These are phyloP conservation scores for Penicillium soppii DNA, from an alignment of 495 filamentous ascomycete genomes.

Conservation along the genomic window DNA sequence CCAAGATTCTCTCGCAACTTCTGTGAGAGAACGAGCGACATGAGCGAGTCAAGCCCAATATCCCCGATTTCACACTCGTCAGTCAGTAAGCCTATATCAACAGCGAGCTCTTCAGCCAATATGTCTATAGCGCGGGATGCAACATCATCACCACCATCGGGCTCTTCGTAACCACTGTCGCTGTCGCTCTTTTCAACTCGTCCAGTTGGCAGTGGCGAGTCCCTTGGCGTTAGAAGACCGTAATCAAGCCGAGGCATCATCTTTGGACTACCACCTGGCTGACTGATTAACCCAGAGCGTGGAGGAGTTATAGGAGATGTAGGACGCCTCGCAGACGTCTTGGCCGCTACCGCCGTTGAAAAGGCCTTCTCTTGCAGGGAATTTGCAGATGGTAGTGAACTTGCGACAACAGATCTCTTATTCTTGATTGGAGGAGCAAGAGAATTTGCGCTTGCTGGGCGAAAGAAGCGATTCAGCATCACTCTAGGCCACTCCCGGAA, in stretches of 20 bases:
- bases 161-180: background rate
- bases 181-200: background rate
- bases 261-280: background rate
- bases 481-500: background rate
- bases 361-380: no score
- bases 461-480: background rate
- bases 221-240: background rate
- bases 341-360: background rate
- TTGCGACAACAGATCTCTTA: no score
- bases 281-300: background rate
- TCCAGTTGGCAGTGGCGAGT: background rate
- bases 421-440: no score
- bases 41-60: conserved; percentile 51
- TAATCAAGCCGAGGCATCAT: background rate
- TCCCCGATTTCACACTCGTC: conserved; percentile 37
- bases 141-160: background rate
- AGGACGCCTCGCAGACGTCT: background rate
- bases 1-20: conserved; percentile 34
- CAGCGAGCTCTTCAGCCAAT: conserved; percentile 28
- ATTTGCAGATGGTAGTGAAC: no score
- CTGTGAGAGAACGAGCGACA: conserved; percentile 43
- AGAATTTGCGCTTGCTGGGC: no score
- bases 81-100: conserved; percentile 25
- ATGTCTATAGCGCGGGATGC: conserved; percentile 7
- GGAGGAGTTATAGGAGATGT: background rate